Conservation (phyloP, 352 stramenopile species). For the Hyaloperonospora brassicae region DNA sequence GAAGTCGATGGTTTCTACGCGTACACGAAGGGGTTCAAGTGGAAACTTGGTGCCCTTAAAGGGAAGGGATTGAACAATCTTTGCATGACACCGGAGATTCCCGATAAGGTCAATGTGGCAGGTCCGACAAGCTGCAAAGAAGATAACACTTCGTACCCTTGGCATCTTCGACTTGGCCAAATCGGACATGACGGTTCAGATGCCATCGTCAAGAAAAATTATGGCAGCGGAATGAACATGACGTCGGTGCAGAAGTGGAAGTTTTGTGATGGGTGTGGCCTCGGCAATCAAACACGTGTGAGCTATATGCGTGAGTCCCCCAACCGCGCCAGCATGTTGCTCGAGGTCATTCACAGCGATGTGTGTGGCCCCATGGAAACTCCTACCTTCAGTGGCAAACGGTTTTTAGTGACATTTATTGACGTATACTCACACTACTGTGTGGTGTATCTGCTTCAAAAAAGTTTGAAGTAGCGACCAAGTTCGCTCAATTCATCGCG, state of each 20-base stretch:
- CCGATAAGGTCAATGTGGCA: neutral
- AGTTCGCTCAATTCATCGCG: neutral
- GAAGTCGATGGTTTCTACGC: neutral
- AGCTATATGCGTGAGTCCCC: neutral
- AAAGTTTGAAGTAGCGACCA: no score
- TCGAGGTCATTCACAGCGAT: no score
- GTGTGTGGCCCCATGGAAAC: neutral
- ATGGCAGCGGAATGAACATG: no score
- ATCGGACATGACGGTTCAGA: neutral
- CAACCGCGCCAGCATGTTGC: neutral
- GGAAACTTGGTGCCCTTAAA: neutral
- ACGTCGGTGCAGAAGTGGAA: no score
- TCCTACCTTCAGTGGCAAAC: neutral
- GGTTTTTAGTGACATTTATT: neutral
- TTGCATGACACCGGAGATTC: neutral
- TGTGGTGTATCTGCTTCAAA: no score
- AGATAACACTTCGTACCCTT: neutral
- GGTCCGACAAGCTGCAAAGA: neutral
- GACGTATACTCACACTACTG: no score
- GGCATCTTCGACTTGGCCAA: neutral
- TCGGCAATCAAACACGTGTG: neutral
- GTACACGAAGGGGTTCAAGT: neutral
- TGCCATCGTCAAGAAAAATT: neutral
- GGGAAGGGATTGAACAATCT: neutral
- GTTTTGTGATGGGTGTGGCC: no score